phyloP scores from a whole-genome alignment of 2,329 filamentous ascomycete genomes.

The Aspergillus ibericus region DNA sequence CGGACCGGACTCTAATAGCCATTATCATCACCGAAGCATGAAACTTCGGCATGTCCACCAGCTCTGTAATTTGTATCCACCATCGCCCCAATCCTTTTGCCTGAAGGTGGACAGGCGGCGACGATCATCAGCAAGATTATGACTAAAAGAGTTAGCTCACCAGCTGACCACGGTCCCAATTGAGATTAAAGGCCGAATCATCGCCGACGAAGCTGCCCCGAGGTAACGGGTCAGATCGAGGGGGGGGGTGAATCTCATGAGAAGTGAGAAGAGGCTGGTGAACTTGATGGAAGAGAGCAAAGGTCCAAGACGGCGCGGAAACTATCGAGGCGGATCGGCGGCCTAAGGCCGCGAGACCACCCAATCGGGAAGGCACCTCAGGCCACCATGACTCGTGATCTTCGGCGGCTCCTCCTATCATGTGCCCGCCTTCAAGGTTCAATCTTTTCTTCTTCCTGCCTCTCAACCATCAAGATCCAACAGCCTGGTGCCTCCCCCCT shows the following conservation, averaged over 20 bases:
- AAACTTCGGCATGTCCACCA: not conserved
- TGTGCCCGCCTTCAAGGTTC: not conserved
- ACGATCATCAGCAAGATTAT: not conserved
- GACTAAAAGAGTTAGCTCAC: not conserved
- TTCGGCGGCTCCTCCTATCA: not conserved
- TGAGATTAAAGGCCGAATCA: not conserved
- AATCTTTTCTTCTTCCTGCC: not conserved
- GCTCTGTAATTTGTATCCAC: not conserved
- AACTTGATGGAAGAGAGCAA: not conserved
- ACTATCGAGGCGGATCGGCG: conserved; percentile 12
- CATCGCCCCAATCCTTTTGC: not conserved
- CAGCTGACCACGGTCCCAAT: not conserved
- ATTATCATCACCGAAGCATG: not conserved
- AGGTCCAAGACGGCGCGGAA: not conserved
- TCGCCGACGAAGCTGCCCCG: not conserved
- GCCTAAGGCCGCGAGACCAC: conserved; percentile 10
- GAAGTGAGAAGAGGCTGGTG: not conserved
- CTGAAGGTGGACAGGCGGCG: not conserved
- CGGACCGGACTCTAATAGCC: not conserved
- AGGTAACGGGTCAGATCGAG: not conserved
- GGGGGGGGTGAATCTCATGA: too few species aligned
- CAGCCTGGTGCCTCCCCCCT: not conserved
- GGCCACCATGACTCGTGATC: conserved; percentile 1
- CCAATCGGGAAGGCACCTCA: conserved; percentile 5
- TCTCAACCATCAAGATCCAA: not conserved